Base-by-base conservation (phyloP, 768 basidiomycete species). In the Phaffia tasmanica region DNA sequence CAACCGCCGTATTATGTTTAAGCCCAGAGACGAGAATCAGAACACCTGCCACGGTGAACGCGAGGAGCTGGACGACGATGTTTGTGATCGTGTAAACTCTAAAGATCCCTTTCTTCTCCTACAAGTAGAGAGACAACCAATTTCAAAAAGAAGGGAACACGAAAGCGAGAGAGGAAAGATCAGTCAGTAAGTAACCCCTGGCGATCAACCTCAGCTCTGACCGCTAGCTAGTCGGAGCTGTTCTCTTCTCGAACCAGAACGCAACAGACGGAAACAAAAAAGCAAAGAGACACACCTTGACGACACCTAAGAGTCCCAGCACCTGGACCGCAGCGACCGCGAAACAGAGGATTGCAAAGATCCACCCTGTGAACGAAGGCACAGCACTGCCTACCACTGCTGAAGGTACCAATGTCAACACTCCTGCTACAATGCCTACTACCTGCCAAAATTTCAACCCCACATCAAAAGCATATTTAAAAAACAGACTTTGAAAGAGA, bases 301-400 rank as follows among this genome's bases (percentile, higher is more conserved):
- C 82, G 53, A 97, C 91, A 58, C 87, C 91, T 50, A 92, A 75
- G 75, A 93, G 86, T 0, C 95, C 95, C 16, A 95, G 74, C 0
- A 89, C 69, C 75, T 99, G 95, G 23, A 87, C 70, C 16, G 77
- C 84, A 62, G 86, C 86, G n/a, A 81, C 85, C 61, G 85, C 78
- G 75, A 89, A 89, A 72, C 85, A 88, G 23, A 89, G 74, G 23
- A 83, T 80, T 0, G 82, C 91, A 58, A 98, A 81, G 63, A 98
- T 79, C 79, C 79, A 82, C 8, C 83, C 79, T 1, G 88, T 84
- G 74, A 86, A 86, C 0, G 83, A 83, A 1, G 92, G 91, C 0
- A 89, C 86, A 15, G 84, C 82, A 51, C 87, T 87, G 55, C 94
- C 90, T 71, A 97, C 90, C 67, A 72, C 64, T 89, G 66, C 47